phyloP scores from a whole-genome alignment of 2,329 filamentous ascomycete species.

The Reticulascus tulasneorum region DNA sequence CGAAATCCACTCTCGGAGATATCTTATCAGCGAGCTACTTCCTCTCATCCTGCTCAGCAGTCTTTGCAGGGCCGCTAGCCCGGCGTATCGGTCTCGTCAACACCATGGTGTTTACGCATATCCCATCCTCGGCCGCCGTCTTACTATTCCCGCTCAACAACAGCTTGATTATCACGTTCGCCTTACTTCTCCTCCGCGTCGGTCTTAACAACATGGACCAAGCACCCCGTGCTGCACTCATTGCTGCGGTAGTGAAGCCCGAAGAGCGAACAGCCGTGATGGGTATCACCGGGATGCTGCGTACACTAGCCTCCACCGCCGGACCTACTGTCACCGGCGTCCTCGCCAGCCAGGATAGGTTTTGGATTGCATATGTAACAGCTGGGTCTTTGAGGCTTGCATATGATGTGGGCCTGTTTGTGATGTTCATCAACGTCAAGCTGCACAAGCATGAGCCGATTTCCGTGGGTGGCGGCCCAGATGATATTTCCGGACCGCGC shows the following conservation, averaged over 20 bases:
- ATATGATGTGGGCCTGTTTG: slow-evolving; percentile 60
- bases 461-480: too few relatives aligned
- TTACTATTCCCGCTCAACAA: slow-evolving; percentile 55
- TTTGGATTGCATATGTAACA: slow-evolving; percentile 60
- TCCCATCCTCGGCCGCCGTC: slow-evolving; percentile 60
- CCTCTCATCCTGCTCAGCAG: slow-evolving; percentile 47
- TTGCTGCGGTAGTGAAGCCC: slow-evolving; percentile 61
- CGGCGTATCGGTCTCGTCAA: slow-evolving; percentile 58
- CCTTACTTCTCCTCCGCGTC: slow-evolving; percentile 54
- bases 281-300: slow-evolving; percentile 60
- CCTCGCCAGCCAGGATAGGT: slow-evolving; percentile 46
- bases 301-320: slow-evolving; percentile 51
- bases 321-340: slow-evolving; percentile 53
- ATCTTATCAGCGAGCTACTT: slow-evolving; percentile 52
- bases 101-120: slow-evolving; percentile 60
- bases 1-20: slow-evolving; percentile 57
- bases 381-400: slow-evolving; percentile 49
- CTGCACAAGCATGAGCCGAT: slow-evolving; percentile 40
- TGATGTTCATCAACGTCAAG: slow-evolving; percentile 56
- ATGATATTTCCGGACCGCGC: too few relatives aligned
- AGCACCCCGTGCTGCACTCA: slow-evolving; percentile 47
- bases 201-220: too few relatives aligned
- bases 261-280: slow-evolving; percentile 67
- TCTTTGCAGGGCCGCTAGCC: slow-evolving; percentile 55
- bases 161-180: slow-evolving; percentile 46